Conservation (phyloP, 179 eudicot genomes). For the Dionaea muscipula region DNA sequence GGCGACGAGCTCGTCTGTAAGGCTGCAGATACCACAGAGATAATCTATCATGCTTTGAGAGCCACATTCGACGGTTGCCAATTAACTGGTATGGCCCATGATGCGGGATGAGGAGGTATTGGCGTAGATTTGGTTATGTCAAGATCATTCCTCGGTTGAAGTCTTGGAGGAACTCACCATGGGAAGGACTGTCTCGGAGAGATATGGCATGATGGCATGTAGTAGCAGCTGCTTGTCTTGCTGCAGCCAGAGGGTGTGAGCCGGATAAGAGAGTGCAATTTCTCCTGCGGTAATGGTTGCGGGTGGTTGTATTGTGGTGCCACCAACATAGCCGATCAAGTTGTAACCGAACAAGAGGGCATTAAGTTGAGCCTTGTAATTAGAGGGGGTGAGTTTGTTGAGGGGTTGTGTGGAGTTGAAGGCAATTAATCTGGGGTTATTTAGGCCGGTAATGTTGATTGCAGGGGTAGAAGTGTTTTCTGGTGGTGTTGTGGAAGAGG, state of each 20-base stretch:
- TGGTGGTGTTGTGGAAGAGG: too few species aligned
- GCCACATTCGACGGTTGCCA: background rate
- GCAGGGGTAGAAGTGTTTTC: background rate
- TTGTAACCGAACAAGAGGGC: background rate
- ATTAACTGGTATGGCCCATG: background rate
- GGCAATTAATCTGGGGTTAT: background rate
- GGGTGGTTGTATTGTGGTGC: background rate
- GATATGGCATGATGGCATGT: too few species aligned
- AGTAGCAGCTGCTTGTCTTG: too few species aligned
- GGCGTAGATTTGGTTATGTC: too few species aligned
- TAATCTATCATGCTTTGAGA: background rate
- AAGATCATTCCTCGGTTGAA: too few species aligned
- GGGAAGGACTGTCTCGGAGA: too few species aligned
- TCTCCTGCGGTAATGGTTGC: background rate
- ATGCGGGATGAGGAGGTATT: too few species aligned
- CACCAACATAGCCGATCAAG: background rate
- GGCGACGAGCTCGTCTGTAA: slow-evolving; percentile 3
- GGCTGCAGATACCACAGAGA: background rate
- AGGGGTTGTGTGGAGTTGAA: background rate
- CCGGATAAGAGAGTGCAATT: background rate
- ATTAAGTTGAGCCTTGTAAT: background rate
- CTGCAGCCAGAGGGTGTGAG: background rate
- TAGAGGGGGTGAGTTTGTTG: background rate
- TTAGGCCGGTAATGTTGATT: too few species aligned
- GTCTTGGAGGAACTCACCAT: too few species aligned